phyloP scores from a whole-genome alignment of 2,329 filamentous ascomycete species.

The Alternaria ethzedia region DNA sequence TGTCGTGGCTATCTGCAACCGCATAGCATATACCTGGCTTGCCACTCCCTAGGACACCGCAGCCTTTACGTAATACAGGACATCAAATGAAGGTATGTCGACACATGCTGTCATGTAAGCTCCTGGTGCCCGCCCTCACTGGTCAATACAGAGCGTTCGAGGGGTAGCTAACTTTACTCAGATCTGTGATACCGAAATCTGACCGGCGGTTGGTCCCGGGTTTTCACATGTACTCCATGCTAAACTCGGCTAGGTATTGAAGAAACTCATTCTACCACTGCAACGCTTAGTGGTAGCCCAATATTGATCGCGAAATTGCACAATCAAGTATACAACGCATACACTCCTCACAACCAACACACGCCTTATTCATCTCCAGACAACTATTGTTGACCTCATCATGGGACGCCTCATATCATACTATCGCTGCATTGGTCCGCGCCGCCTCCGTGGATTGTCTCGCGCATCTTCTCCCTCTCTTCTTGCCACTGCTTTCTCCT shows the following conservation, averaged over 20 bases:
- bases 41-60: not conserved
- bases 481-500: conserved; percentile 9
- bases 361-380: not conserved
- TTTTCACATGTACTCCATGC: not conserved
- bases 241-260: not conserved
- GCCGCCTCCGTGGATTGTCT: not conserved
- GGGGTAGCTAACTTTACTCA: not conserved
- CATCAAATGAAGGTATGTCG: not conserved
- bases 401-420: not conserved
- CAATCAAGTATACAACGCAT: not conserved
- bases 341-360: not conserved
- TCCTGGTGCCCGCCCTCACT: no score
- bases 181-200: not conserved
- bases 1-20: not conserved
- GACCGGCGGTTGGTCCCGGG: not conserved
- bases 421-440: not conserved
- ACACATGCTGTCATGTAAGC: not conserved
- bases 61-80: not conserved
- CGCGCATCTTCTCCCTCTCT: conserved; percentile 2
- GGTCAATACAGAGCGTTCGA: not conserved
- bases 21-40: not conserved
- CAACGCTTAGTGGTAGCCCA: not conserved
- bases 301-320: not conserved
- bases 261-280: not conserved
- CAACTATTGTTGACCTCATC: not conserved